A percentile compares a stretch with the other conserved stretches of the same genome.
Evolutionary conservation across 2,329 filamentous ascomycete species (phyloP).

Genomic region (Beauveria caledonica): DNA sequence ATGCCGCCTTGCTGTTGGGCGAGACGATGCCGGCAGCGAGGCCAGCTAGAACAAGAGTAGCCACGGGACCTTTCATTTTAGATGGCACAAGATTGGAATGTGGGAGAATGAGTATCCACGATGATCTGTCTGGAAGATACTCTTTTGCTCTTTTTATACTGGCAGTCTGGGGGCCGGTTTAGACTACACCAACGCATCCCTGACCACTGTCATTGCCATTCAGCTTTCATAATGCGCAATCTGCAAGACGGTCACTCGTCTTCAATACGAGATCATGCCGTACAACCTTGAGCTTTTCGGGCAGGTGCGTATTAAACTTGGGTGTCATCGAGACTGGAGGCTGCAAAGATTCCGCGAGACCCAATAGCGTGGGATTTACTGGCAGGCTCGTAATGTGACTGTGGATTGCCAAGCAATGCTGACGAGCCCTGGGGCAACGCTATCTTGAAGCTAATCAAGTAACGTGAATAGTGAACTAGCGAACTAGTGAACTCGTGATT

Average conservation of each 20-base stretch:
- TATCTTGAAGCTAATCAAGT: background rate
- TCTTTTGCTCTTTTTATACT: background rate
- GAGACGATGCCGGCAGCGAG: background rate
- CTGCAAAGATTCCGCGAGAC: background rate
- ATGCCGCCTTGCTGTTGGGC: background rate
- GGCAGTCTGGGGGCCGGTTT: background rate
- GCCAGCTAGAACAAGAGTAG: slow-evolving; percentile 3
- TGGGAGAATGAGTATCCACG: background rate
- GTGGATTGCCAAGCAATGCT: background rate
- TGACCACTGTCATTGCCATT: background rate
- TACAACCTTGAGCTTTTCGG: background rate
- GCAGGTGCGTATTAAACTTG: background rate
- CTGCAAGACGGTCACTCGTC: background rate
- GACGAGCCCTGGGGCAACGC: background rate
- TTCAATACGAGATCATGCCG: background rate
- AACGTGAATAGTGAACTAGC: too few relatives aligned
- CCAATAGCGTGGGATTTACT: background rate
- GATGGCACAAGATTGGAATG: background rate
- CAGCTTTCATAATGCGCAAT: background rate
- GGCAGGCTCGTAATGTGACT: background rate
- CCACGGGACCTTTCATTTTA: background rate
- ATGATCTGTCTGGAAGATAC: too few relatives aligned
- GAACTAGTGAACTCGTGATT: too few relatives aligned
- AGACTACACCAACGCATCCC: background rate
- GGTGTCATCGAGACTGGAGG: background rate